Evolutionary conservation across 306 rosid species (phyloP).

Genomic region (Cucurbita pepo): DNA sequence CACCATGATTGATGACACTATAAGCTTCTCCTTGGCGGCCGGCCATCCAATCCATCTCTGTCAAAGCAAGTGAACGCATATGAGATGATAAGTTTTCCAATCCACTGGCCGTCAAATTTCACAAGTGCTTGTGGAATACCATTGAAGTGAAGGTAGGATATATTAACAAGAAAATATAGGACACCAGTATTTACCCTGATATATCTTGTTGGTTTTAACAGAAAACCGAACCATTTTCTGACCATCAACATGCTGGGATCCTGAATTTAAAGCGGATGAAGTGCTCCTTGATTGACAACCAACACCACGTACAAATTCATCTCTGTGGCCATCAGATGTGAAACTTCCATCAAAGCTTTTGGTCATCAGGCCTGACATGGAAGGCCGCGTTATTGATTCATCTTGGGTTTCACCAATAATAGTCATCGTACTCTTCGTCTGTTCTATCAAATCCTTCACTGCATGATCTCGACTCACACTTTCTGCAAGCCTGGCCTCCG

Average conservation of each 20-base stretch:
- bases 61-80: slow-evolving; percentile 83
- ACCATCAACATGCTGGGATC: slow-evolving; percentile 29
- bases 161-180: slow-evolving; percentile 5
- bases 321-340: slow-evolving; percentile 17
- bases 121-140: slow-evolving; percentile 3
- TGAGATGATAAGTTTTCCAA: slow-evolving; percentile 77
- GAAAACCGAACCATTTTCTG: slow-evolving; percentile 45
- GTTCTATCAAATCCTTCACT: slow-evolving; percentile 23
- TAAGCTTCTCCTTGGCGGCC: slow-evolving; percentile 43
- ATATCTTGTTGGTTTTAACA: slow-evolving; percentile 13
- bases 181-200: slow-evolving; percentile 36
- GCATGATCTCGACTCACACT: slow-evolving; percentile 14
- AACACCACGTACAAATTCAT: slow-evolving; percentile 11
- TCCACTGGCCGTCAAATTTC: slow-evolving; percentile 44
- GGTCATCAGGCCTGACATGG: slow-evolving; percentile 21
- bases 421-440: slow-evolving; percentile 9
- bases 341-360: slow-evolving; percentile 31
- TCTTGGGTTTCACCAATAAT: slow-evolving; percentile 25
- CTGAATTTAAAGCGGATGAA: slow-evolving; percentile 17
- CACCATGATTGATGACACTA: slow-evolving; percentile 34
- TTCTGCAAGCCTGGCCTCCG: slow-evolving; percentile 6
- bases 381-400: slow-evolving; percentile 30
- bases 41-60: slow-evolving; percentile 79
- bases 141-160: not conserved
- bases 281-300: slow-evolving; percentile 15